Conservation (phyloP, 2,329 filamentous ascomycete genomes). For the Xylariaceae sp. region DNA sequence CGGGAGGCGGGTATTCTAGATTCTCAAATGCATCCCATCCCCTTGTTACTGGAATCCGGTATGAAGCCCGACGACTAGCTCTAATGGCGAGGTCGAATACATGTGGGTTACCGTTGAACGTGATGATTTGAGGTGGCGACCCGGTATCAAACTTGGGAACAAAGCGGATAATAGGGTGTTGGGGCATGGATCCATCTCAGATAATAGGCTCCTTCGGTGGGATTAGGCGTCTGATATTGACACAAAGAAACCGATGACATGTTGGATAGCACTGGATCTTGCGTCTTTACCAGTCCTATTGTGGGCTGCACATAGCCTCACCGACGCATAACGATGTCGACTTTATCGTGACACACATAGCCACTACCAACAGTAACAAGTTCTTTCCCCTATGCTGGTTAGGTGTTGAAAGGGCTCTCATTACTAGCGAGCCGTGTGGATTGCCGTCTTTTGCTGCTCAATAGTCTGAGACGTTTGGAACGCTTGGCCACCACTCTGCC, state of each 20-base stretch:
- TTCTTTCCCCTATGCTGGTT: not conserved
- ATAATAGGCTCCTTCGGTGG: not conserved
- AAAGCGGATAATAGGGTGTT: no score
- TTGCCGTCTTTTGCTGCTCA: not conserved
- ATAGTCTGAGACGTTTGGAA: not conserved
- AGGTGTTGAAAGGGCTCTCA: not conserved
- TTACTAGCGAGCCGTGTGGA: not conserved
- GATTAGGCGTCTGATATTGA: no score
- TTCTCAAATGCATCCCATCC: no score
- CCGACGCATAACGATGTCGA: not conserved
- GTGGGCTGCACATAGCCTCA: not conserved
- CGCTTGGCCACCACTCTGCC: not conserved
- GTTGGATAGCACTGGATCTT: not conserved
- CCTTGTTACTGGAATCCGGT: no score
- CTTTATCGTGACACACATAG: not conserved
- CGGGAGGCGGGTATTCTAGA: no score
- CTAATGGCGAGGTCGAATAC: no score
- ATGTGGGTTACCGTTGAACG: no score
- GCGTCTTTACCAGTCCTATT: not conserved
- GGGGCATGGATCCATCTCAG: no score
- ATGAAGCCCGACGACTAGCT: no score
- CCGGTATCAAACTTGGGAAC: no score
- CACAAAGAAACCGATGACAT: not conserved
- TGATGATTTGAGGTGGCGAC: no score
- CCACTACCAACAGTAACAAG: not conserved